phyloP scores from a whole-genome alignment of 306 rosid genomes.

The Inga laurina region DNA sequence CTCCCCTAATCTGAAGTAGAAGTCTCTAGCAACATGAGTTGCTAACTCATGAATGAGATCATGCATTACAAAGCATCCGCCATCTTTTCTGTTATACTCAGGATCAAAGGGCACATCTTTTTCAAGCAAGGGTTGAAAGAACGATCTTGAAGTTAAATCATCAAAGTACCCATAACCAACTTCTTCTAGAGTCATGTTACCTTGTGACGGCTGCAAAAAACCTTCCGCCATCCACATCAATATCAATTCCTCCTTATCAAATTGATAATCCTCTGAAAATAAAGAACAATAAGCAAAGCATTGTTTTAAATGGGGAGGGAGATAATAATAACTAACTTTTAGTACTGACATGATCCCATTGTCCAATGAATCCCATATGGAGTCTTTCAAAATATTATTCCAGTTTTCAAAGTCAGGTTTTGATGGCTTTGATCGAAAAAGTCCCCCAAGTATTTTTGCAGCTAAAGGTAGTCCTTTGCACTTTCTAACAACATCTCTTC shows the following conservation, averaged over 20 bases:
- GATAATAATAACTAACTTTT: background rate
- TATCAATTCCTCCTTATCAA: background rate
- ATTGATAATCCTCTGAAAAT: background rate
- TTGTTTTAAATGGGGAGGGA: conserved; percentile 10
- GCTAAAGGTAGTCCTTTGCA: conserved; percentile 23
- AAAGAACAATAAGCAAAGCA: conserved; percentile 22
- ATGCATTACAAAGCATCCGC: background rate
- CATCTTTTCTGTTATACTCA: accelerated
- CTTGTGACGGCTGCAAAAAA: background rate
- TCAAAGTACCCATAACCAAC: background rate
- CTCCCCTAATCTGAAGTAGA: background rate
- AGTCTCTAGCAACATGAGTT: background rate
- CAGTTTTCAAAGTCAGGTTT: background rate
- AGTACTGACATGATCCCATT: background rate
- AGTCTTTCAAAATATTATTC: background rate
- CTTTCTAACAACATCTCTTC: background rate
- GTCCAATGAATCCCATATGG: background rate
- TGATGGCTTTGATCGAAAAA: background rate
- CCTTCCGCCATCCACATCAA: conserved; percentile 8
- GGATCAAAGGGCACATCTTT: background rate
- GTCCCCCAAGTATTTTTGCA: conserved; percentile 19
- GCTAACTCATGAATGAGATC: background rate
- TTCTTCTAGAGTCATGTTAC: background rate
- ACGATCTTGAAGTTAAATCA: conserved; percentile 5
- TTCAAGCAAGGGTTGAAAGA: background rate